Evolutionary conservation across 331 rosid genomes (phyloP), one percentile per base, ranked within the genome.

Genomic region (Pyrus hybrid): DNA sequence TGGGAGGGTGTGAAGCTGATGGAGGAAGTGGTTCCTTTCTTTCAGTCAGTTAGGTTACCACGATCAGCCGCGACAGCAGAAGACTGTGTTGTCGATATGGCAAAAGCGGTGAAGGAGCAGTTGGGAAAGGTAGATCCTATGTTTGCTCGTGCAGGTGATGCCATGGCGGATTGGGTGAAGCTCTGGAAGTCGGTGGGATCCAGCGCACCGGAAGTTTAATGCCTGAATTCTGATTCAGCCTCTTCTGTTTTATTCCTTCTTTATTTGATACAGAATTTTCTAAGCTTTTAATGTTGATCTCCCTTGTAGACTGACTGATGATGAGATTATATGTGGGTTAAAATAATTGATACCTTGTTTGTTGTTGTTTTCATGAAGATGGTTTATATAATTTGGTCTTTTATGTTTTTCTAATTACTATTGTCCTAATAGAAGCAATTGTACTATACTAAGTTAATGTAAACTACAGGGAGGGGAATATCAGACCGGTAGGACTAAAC

Each of bases 1-100:
- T 92, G 99, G 99, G 91, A 95, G 79, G 99, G 99, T 68, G 96
- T 95, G 85, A 95, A 89, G 79, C 75, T 90, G 73, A 92, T 95
- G 99, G 99, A 95, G 88, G 91, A 95, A 29, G 89, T 91, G 60
- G 93, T 95, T 70, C 99, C 99, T 67, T 92, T 95, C 90, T 95
- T 95, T 84, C 96, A 95, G 80, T 82, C 99, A 28, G 74, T 92
- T 29, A 85, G 82, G 84, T 71, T 92, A 63, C 79, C 91, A 14
- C 87, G 63, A 78, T 75, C 97, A n/a, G 93, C 93, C 21, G 76
- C 79, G 13, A 90, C 88, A 3, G 87, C 89, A 6, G 97, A 90
- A 80, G 97, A 84, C 74, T 95, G 98, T 54, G 87, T 95, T 66
- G 64, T 85, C 1, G 96, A 88, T 81, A 85, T 92, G 70, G 97